Conservation (phyloP, 163 green algal species). For the Coccomyxa subellipsoidea region DNA sequence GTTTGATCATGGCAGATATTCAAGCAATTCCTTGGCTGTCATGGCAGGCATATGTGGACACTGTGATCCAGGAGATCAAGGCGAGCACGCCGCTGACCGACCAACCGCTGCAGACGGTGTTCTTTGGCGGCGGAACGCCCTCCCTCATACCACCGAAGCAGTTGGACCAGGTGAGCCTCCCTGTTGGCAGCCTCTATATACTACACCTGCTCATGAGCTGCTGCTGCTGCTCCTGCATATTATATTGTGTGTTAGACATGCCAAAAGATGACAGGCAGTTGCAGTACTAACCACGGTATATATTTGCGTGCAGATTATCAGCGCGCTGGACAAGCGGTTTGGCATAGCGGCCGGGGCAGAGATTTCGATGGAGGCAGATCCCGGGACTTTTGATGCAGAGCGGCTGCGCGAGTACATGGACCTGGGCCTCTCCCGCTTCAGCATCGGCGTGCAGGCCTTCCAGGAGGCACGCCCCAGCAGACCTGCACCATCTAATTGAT, state of each 20-base stretch:
- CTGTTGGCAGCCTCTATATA: too few relatives aligned
- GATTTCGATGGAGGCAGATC: constrained; percentile 90
- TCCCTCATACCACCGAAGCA: constrained; percentile 75
- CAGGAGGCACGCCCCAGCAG: constrained; percentile 40
- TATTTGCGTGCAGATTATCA: constrained; percentile 62
- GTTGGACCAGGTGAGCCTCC: constrained; percentile 44
- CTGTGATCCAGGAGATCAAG: constrained; percentile 68
- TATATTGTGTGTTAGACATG: constrained; percentile 39
- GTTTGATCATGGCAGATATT: too few relatives aligned
- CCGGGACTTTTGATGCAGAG: constrained; percentile 80
- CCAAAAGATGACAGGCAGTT: too few relatives aligned
- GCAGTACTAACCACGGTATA: too few relatives aligned
- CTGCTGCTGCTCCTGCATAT: too few relatives aligned
- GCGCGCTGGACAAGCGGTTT: constrained; percentile 43
- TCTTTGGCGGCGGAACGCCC: constrained; percentile 93
- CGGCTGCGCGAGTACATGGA: constrained; percentile 66
- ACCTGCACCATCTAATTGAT: constrained; percentile 21
- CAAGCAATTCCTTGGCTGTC: background rate
- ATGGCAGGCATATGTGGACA: constrained; percentile 71
- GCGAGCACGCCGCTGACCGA: constrained; percentile 31
- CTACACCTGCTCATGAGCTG: too few relatives aligned
- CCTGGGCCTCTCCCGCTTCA: constrained; percentile 79
- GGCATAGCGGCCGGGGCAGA: constrained; percentile 69
- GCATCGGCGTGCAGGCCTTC: constrained; percentile 81
- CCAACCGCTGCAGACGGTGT: constrained; percentile 75